These are phyloP conservation scores for Crassisporium funariophilum DNA, from an alignment of 768 basidiomycete species.

Conservation along the genomic window DNA sequence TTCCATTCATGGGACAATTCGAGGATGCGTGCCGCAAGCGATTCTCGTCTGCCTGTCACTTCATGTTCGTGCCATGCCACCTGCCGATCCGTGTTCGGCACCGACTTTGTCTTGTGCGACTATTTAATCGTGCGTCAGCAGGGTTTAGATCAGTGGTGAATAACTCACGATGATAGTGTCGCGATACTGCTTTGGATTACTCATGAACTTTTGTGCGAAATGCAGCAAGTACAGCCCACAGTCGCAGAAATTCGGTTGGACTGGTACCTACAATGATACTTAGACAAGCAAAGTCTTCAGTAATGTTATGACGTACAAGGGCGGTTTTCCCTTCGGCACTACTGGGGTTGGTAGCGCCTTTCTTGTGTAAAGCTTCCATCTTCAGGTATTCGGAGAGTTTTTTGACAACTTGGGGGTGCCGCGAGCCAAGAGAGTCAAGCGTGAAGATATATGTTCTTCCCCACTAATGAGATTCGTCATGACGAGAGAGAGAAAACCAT, in stretches of 20 bases:
- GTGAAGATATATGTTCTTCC: constrained; percentile 84
- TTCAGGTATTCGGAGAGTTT: constrained; percentile 68
- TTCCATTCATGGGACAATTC: constrained; percentile 58
- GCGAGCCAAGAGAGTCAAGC: constrained; percentile 82
- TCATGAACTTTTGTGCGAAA: constrained; percentile 78
- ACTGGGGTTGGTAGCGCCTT: constrained; percentile 36
- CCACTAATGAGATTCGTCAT: no score
- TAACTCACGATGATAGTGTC: constrained; percentile 48
- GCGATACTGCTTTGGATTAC: constrained; percentile 53
- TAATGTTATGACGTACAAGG: constrained; percentile 40
- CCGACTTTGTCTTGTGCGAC: constrained; percentile 31
- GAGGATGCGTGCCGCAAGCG: constrained; percentile 42
- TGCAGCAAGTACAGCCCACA: constrained; percentile 94
- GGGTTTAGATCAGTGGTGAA: background rate
- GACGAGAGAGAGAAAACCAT: background rate
- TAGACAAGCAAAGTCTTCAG: background rate
- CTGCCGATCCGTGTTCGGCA: constrained; percentile 39
- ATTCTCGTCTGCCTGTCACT: constrained; percentile 49
- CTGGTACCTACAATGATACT: constrained; percentile 63
- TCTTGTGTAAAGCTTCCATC: constrained; percentile 80
- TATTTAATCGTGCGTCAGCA: constrained; percentile 2
- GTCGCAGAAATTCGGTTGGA: constrained; percentile 87
- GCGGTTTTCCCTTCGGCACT: constrained; percentile 51
- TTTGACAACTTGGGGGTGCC: constrained; percentile 67
- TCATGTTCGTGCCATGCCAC: constrained; percentile 53